A percentile compares a stretch with the other conserved stretches of the same genome.
Conservation (phyloP, 208 protist species). For the Trypanosoma grayi region DNA sequence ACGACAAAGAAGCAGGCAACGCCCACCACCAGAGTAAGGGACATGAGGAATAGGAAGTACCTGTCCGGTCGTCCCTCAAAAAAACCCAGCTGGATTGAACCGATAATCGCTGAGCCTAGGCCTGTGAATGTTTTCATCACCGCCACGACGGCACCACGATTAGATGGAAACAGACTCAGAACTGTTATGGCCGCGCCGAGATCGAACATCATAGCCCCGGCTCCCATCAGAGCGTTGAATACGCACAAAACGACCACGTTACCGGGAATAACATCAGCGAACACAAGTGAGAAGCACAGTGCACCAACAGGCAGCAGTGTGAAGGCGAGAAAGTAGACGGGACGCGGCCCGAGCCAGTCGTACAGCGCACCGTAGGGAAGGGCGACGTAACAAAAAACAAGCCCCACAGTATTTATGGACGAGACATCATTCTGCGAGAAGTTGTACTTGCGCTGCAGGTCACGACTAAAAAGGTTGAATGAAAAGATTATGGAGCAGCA, state of each 20-base stretch:
- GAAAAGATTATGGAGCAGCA: constrained; percentile 5
- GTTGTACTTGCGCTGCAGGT: constrained; percentile 10
- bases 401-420: constrained; percentile 17
- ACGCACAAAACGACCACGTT: constrained; percentile 29
- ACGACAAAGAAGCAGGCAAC: constrained; percentile 47
- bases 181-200: constrained; percentile 31
- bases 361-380: constrained; percentile 10
- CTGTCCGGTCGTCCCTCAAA: not conserved
- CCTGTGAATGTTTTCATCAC: constrained; percentile 19
- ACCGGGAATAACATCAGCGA: constrained; percentile 28
- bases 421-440: constrained; percentile 11
- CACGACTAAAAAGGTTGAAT: constrained; percentile 2
- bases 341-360: constrained; percentile 6
- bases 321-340: not conserved
- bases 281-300: constrained; percentile 38
- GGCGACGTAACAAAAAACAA: not conserved
- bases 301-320: constrained; percentile 20
- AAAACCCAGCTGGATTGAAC: not conserved
- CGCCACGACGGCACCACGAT: constrained; percentile 32
- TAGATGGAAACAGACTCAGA: constrained; percentile 49
- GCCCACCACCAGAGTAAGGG: constrained; percentile 32
- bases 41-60: constrained; percentile 19
- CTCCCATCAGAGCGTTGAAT: constrained; percentile 47
- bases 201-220: constrained; percentile 38
- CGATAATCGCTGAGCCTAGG: constrained; percentile 1